Evolutionary conservation across 1,284 basidiomycete species (phyloP).

Genomic region (Sporisorium iseilematis-ciliati): DNA sequence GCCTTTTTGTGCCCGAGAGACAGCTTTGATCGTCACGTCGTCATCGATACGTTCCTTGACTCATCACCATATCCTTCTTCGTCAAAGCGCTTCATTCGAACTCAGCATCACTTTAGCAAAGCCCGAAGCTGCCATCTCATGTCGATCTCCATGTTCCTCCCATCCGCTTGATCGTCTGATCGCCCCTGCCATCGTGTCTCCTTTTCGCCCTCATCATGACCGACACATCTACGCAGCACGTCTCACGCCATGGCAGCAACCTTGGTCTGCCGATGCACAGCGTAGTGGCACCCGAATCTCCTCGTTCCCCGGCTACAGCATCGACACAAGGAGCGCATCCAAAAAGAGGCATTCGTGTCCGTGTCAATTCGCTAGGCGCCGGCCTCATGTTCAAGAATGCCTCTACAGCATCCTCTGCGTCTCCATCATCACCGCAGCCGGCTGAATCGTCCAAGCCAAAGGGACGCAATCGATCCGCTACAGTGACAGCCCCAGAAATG

Average conservation of each 20-base stretch:
- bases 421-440: background rate
- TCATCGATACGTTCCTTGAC: background rate
- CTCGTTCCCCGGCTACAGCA: background rate
- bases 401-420: conserved; percentile 7
- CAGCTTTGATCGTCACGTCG: background rate
- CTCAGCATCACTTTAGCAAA: background rate
- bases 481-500: conserved; percentile 3
- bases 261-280: conserved; percentile 18
- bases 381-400: conserved; percentile 32
- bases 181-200: conserved; percentile 10
- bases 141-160: conserved; percentile 8
- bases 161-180: conserved; percentile 13
- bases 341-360: conserved; percentile 32
- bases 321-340: conserved; percentile 10
- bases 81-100: background rate
- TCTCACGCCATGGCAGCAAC: background rate
- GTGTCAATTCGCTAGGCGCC: conserved; percentile 37
- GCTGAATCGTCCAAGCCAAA: conserved; percentile 8
- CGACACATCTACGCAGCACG: conserved; percentile 12
- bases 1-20: background rate
- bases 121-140: background rate
- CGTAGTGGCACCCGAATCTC: conserved; percentile 13
- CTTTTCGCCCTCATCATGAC: conserved; percentile 10
- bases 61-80: conserved; percentile 2
- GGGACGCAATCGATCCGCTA: conserved; percentile 26